phyloP scores from a whole-genome alignment of 2,329 filamentous ascomycete genomes.

The Phaeophleospora eucalypticola region DNA sequence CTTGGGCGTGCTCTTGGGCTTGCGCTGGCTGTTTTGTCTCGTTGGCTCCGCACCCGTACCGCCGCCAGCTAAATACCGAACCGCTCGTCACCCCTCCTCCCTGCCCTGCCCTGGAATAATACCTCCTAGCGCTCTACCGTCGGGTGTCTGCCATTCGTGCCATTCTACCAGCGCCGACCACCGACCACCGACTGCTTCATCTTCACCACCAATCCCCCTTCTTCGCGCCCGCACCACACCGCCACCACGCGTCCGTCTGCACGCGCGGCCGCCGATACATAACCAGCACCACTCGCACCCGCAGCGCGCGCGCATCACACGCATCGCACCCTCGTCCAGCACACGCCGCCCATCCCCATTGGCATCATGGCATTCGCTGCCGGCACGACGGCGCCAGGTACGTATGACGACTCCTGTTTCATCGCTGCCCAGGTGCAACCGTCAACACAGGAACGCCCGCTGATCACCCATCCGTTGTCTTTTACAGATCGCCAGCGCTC shows the following conservation, averaged over 20 bases:
- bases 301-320: constrained; percentile 1
- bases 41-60: no score
- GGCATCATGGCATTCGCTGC: constrained; percentile 8
- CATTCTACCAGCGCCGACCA: no score
- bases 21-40: no score
- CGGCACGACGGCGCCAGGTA: constrained; percentile 8
- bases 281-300: not conserved
- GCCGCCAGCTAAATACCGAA: no score
- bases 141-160: no score
- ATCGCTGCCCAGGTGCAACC: constrained; percentile 1
- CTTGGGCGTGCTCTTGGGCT: no score
- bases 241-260: no score
- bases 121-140: no score
- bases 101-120: no score
- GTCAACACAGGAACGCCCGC: constrained; percentile 3
- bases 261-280: not conserved
- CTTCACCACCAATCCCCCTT: no score
- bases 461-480: constrained; percentile 6
- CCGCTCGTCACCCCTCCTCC: no score
- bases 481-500: constrained; percentile 45
- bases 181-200: no score
- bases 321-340: not conserved
- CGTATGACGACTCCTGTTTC: constrained; percentile 13
- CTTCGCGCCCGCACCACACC: not conserved
- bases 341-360: not conserved